Evolutionary conservation across 2,329 filamentous ascomycete genomes (phyloP).

Genomic region (Ophiostoma pallidulum): DNA sequence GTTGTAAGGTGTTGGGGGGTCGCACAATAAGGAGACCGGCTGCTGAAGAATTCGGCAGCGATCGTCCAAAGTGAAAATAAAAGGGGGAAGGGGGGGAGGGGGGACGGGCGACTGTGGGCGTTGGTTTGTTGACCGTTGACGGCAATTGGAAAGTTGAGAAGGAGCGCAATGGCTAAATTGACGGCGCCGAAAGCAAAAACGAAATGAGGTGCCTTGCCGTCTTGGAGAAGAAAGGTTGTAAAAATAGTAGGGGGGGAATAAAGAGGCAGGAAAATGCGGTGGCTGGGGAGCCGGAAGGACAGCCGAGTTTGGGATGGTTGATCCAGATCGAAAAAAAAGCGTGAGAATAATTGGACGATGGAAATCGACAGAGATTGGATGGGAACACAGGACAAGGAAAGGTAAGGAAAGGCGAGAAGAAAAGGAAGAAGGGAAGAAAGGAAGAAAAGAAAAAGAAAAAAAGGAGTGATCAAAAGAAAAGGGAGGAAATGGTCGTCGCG

Average conservation of each 20-base stretch:
- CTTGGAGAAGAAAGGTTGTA: conserved; percentile 4
- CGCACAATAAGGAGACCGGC: too few relatives aligned
- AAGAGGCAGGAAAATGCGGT: conserved; percentile 14
- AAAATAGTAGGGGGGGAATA: background rate
- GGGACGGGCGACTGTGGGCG: too few relatives aligned
- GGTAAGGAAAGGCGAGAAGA: background rate
- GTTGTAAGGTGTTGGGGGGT: too few relatives aligned
- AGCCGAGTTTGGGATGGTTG: conserved; percentile 1
- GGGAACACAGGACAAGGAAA: background rate
- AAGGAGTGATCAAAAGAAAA: background rate
- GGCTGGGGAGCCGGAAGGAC: conserved; percentile 13
- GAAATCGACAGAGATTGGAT: background rate
- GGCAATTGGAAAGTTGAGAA: background rate
- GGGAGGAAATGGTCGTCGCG: background rate
- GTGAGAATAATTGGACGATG: background rate
- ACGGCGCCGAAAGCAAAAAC: background rate
- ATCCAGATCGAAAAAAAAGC: background rate
- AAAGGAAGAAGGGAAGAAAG: background rate
- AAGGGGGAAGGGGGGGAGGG: conserved; percentile 7
- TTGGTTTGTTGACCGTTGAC: too few relatives aligned
- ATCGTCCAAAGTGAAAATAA: too few relatives aligned
- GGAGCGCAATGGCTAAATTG: conserved; percentile 7
- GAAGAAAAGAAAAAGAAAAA: background rate
- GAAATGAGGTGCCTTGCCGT: conserved; percentile 5
- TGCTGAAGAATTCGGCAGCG: too few relatives aligned